Conservation (phyloP, 371 early-diverging fungal species). For the Astathelohania contejeani region DNA sequence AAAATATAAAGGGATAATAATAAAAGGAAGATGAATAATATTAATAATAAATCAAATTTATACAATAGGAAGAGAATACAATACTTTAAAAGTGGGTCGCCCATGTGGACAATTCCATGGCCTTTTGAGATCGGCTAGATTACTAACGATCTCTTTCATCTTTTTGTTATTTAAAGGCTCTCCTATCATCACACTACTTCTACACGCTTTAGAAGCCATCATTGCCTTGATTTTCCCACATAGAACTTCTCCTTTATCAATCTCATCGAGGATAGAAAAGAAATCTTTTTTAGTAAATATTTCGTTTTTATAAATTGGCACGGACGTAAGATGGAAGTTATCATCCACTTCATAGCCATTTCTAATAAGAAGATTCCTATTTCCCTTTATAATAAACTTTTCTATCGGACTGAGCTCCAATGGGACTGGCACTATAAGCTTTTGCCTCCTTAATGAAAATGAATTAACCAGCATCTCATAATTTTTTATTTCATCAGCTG, state of each 20-base stretch:
- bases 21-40: too few relatives aligned
- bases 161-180: conserved; percentile 22
- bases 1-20: too few relatives aligned
- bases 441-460: conserved; percentile 55
- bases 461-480: conserved; percentile 59
- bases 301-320: conserved; percentile 38
- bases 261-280: background rate
- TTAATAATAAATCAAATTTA: background rate
- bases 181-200: conserved; percentile 57
- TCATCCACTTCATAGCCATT: conserved; percentile 46
- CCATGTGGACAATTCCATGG: conserved; percentile 87
- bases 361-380: conserved; percentile 55
- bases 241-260: conserved; percentile 1
- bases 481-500: conserved; percentile 86
- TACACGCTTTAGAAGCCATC: conserved; percentile 57
- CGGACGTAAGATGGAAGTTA: conserved; percentile 8
- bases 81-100: conserved; percentile 59
- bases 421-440: conserved; percentile 54
- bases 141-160: conserved; percentile 48
- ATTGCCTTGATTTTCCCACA: conserved; percentile 43
- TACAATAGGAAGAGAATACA: background rate
- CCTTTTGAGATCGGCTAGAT: conserved; percentile 30
- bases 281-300: conserved; percentile 45
- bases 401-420: conserved; percentile 62
- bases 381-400: conserved; percentile 61